These are phyloP conservation scores for Phytopythium montanum DNA, from an alignment of 352 stramenopile species.

Conservation along the genomic window DNA sequence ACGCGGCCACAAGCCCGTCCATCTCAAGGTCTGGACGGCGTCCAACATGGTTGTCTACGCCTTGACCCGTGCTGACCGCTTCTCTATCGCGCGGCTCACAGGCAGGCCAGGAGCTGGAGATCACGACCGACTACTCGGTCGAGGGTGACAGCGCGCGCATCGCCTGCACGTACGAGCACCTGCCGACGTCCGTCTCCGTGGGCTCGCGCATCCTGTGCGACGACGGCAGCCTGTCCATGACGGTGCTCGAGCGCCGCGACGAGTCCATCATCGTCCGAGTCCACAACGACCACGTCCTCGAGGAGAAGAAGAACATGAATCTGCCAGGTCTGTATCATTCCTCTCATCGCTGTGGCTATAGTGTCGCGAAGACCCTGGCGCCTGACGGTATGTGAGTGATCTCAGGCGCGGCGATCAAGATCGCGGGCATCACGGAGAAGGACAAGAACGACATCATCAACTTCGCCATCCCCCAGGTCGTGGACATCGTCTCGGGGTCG, in stretches of 20 bases:
- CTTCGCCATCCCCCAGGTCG: slow-evolving; percentile 95
- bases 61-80: neutral
- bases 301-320: slow-evolving; percentile 98
- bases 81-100: slow-evolving; percentile 11
- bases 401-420: slow-evolving; percentile 71
- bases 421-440: slow-evolving; percentile 95
- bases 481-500: slow-evolving; percentile 98
- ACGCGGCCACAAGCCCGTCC: slow-evolving; percentile 61
- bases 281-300: slow-evolving; percentile 88
- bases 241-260: slow-evolving; percentile 76
- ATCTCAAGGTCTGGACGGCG: slow-evolving; percentile 41
- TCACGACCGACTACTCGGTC: slow-evolving; percentile 88
- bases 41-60: neutral
- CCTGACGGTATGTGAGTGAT: neutral
- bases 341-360: neutral
- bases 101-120: slow-evolving; percentile 78
- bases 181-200: slow-evolving; percentile 90
- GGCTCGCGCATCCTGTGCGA: slow-evolving; percentile 95
- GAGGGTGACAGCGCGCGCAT: slow-evolving; percentile 79
- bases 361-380: neutral
- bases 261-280: slow-evolving; percentile 77
- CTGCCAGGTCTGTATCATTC: slow-evolving; percentile 61
- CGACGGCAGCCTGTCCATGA: slow-evolving; percentile 94
- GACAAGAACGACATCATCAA: slow-evolving; percentile 92
- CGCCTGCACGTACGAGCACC: slow-evolving; percentile 92